Base-by-base conservation (phyloP, 257 asterid genomes). In the Nicotiana tomentosiformis region DNA sequence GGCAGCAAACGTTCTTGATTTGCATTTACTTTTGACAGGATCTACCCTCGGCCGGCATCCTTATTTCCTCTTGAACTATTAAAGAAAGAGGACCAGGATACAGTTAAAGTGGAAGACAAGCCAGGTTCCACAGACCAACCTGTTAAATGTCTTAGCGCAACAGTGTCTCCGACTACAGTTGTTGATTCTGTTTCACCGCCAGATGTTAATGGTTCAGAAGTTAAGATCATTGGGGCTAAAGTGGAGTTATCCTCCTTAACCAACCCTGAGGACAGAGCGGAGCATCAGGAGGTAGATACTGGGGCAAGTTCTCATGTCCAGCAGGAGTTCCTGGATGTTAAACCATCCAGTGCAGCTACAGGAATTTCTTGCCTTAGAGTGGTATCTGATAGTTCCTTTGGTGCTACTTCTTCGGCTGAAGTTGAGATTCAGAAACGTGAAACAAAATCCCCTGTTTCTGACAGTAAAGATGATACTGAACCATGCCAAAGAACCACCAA, bases 21-120 rank as follows among this genome's bases (percentile, higher is more conserved):
- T 77, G 65, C n/a, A 7, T 69, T 35, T 77, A 77, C 64, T 58
- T 85, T 81, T 82, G 61, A 82, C 91, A 93, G 98, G 95, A 84
- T 88, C 23, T 67, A 78, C 86, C 91, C 91, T 76, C 91, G 97
- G 61, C 90, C 92, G 16, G 87, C 95, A 18, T 90, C 91, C 85
- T 87, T 95, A 65, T 92, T 91, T 86, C 90, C 95, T 35, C 64
- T 81, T 35, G 96, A 90, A 76, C 62, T 85, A 72, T 83, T 82
- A 76, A 85, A 56, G 87, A 86, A 88, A 81, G 91, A 86, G 77
- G 91, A 82, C 55, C 87, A 35, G 3, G 84, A 76, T 26, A 61
- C 46, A 66, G 85, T 85, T 66, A 85, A 86, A 79, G 82, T 80
- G 72, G 72, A 66, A 55, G 95, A 90, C 83, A 82, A 78, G 53